A percentile compares a stretch with the other conserved stretches of the same genome.
Conservation (phyloP, 805 yeast genomes). For the Ogataea pignaliae region DNA sequence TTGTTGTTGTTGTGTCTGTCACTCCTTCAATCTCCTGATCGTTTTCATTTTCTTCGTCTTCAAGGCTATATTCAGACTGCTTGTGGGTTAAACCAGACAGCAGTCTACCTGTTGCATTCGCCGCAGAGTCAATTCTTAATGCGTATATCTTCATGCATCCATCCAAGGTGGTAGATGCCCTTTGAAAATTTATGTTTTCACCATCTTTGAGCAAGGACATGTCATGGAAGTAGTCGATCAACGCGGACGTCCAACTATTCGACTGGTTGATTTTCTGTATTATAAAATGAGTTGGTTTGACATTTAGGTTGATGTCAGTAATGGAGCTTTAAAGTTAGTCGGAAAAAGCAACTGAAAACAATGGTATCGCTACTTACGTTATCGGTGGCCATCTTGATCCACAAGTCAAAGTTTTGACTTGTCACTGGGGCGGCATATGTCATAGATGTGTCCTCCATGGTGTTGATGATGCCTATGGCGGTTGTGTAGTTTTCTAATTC, state of each 20-base stretch:
- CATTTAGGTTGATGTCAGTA: not conserved
- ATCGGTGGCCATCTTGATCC: conserved; percentile 81
- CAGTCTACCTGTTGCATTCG: conserved; percentile 82
- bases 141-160: conserved; percentile 93
- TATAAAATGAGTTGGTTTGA: not conserved
- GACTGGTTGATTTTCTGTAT: conserved; percentile 63
- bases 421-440: conserved; percentile 14
- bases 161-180: conserved; percentile 86
- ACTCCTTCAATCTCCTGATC: conserved; percentile 18
- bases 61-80: conserved; percentile 21
- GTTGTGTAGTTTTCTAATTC: too few species aligned
- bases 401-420: conserved; percentile 60
- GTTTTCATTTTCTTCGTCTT: conserved; percentile 10
- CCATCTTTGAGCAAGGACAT: conserved; percentile 70
- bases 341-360: not conserved
- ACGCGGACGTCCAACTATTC: conserved; percentile 86
- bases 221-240: conserved; percentile 89
- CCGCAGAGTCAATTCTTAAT: conserved; percentile 87
- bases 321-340: not conserved
- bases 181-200: conserved; percentile 79
- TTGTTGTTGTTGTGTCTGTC: conserved; percentile 11
- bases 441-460: conserved; percentile 15
- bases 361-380: conserved; percentile 33
- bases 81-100: conserved; percentile 41
- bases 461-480: not conserved